Base-by-base conservation (phyloP, 2,329 filamentous ascomycete genomes). In the Colletotrichum sublineola region DNA sequence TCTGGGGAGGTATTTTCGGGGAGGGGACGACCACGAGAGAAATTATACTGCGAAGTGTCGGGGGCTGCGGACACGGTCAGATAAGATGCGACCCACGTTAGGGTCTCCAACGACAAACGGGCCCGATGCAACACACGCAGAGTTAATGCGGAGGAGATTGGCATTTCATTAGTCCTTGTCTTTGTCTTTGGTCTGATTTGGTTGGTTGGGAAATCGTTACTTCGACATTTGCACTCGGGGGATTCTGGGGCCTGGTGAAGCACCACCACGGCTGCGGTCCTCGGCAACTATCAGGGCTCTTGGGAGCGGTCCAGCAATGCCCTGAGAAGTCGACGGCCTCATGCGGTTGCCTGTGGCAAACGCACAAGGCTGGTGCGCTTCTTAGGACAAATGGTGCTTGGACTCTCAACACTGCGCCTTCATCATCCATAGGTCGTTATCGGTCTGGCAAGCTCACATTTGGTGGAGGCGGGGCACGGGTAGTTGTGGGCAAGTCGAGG, bases 1-100 rank as follows among this genome's bases (percentile, higher is more conserved):
- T 82, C 78, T 81, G 81, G 80, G 81, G 81, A 83, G 77, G 80
- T 75, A 73, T 75, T 74, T 69, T 50, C 18, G 58, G 68, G 40
- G 63, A 73, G 68, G 72, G 68, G 60, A 46, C 58, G 68, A 57
- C 38, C 31, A n/a, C 31, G 48, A 57, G 31, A 60, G 60, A 60
- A 36, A 53, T n/a, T 8, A 38, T 33, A 33, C 24, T 64, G 61
- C 62, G 24, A 62, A 58, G 44, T 38, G 14, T 38, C 14, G 36
- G 33, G 33, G 24, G 48, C 52, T 40, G 44, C 55, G 33, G 42
- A 44, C 15, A 55, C 6, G 18, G 57, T 63, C 50, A n/a, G 29
- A 44, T 56, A 73, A 38, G n/a, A 44, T 1, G 5, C 5, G 57
- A 36, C 29, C 46, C 48, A 20, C 20, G 29, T 24, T 24, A n/a